Percentiles rank a stretch among this genome's conserved stretches.
These are phyloP conservation scores for Scleroderma citrinum DNA, from an alignment of 768 basidiomycete species.

Conservation along the genomic window DNA sequence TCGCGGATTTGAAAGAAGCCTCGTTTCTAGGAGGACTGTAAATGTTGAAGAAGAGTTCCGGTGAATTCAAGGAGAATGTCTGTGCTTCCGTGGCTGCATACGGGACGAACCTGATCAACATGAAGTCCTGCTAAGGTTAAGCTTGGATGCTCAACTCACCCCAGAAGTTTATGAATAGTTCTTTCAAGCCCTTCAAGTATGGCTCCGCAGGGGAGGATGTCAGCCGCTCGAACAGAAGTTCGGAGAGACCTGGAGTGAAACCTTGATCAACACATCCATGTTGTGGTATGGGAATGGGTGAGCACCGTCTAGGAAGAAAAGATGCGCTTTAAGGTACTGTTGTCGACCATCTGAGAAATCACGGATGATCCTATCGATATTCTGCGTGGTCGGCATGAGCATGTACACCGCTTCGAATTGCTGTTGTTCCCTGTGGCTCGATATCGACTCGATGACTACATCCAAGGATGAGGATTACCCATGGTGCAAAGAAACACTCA, in stretches of 20 bases:
- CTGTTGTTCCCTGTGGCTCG: constrained; percentile 76
- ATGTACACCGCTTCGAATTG: constrained; percentile 91
- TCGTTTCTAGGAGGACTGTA: constrained; percentile 81
- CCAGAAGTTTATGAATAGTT: constrained; percentile 92
- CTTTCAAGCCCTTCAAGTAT: constrained; percentile 69
- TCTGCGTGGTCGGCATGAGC: constrained; percentile 91
- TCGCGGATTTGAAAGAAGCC: constrained; percentile 56
- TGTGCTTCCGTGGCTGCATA: constrained; percentile 76
- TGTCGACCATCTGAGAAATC: constrained; percentile 68
- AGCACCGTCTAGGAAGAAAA: constrained; percentile 90
- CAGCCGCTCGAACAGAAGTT: constrained; percentile 69
- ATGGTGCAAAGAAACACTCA: background rate
- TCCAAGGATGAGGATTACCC: constrained; percentile 2
- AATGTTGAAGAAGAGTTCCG: constrained; percentile 80
- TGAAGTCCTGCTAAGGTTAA: background rate
- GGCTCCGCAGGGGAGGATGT: constrained; percentile 73
- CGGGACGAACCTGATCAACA: constrained; percentile 9
- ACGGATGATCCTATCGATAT: constrained; percentile 83
- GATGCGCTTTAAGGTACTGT: constrained; percentile 77
- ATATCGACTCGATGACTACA: constrained; percentile 89
- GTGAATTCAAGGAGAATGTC: constrained; percentile 73
- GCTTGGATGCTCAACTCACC: constrained; percentile 44
- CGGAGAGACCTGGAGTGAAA: constrained; percentile 56
- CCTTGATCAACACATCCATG: constrained; percentile 1
- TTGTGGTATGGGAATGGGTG: background rate